Percentiles rank a stretch among this genome's conserved stretches.
Evolutionary conservation across 2,329 filamentous ascomycete species (phyloP).

Genomic region (Botrytis medusae): DNA sequence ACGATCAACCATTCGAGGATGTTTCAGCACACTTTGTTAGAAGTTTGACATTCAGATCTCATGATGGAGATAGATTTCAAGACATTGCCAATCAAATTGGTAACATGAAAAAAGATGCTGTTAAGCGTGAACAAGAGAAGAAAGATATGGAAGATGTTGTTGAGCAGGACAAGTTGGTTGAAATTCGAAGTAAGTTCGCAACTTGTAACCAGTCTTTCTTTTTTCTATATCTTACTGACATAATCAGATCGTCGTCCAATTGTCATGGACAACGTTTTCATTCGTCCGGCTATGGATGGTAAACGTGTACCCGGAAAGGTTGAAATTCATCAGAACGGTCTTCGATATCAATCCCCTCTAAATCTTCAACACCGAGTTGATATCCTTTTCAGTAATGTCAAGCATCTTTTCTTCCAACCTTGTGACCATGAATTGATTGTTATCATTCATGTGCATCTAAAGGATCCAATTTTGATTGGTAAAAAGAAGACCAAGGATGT

Average conservation of each 20-base stretch:
- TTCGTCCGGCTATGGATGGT: conserved; percentile 91
- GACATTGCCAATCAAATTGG: conserved; percentile 92
- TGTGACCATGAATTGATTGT: conserved; percentile 96
- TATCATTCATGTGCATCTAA: conserved; percentile 95
- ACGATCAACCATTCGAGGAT: conserved; percentile 97
- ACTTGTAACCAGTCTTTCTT: not conserved
- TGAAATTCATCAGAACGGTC: conserved; percentile 98
- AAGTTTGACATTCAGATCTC: conserved; percentile 91
- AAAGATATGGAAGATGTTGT: conserved; percentile 99
- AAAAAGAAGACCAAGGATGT: conserved; percentile 99
- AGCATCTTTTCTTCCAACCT: conserved; percentile 98
- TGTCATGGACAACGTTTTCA: conserved; percentile 90
- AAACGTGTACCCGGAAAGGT: conserved; percentile 95
- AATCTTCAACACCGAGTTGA: conserved; percentile 83
- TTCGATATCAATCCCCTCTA: conserved; percentile 84
- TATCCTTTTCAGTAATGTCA: conserved; percentile 96
- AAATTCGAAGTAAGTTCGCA: conserved; percentile 75
- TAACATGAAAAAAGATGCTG: conserved; percentile 89
- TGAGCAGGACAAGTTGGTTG: conserved; percentile 94
- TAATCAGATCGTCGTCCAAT: conserved; percentile 81
- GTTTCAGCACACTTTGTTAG: conserved; percentile 92
- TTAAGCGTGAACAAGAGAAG: conserved; percentile 95
- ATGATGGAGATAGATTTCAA: conserved; percentile 82
- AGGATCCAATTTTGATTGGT: conserved; percentile 96
- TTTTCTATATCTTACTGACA: conserved; percentile 42